A percentile compares a stretch with the other conserved stretches of the same genome.
phyloP scores from a whole-genome alignment of 257 asterid species.

The Forsythia suspensa region DNA sequence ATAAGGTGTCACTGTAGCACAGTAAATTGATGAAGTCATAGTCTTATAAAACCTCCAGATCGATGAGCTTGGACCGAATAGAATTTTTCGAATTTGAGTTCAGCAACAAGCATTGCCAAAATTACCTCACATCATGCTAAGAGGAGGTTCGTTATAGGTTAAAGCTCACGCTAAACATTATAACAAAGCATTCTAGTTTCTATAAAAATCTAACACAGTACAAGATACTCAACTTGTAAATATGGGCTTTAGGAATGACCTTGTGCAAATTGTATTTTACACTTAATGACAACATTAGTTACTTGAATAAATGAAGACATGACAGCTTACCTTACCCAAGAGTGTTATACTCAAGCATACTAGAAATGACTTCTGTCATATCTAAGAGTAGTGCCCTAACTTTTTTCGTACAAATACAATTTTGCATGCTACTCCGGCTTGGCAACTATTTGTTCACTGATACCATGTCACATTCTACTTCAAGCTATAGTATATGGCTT shows the following conservation, averaged over 20 bases:
- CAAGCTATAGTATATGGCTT: too few relatives aligned
- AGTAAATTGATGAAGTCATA: background rate
- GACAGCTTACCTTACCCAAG: too few relatives aligned
- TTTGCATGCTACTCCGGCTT: too few relatives aligned
- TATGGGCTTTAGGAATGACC: background rate
- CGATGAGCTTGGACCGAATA: background rate
- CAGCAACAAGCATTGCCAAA: background rate
- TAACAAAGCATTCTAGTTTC: background rate
- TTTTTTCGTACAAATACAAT: conserved; percentile 1
- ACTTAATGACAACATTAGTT: background rate
- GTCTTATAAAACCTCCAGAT: background rate
- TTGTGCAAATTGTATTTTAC: background rate
- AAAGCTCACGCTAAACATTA: background rate
- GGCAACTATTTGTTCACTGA: too few relatives aligned
- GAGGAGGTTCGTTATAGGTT: background rate
- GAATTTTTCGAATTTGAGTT: background rate
- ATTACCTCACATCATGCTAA: background rate
- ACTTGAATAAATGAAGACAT: background rate
- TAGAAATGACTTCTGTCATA: too few relatives aligned
- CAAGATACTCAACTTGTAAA: background rate
- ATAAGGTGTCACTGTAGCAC: background rate
- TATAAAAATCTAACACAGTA: background rate
- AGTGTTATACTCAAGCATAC: too few relatives aligned
- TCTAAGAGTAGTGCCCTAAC: background rate
- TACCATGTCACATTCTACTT: too few relatives aligned